These are phyloP conservation scores for Beauveria brongniartii DNA, from an alignment of 2,329 filamentous ascomycete genomes.

Conservation along the genomic window DNA sequence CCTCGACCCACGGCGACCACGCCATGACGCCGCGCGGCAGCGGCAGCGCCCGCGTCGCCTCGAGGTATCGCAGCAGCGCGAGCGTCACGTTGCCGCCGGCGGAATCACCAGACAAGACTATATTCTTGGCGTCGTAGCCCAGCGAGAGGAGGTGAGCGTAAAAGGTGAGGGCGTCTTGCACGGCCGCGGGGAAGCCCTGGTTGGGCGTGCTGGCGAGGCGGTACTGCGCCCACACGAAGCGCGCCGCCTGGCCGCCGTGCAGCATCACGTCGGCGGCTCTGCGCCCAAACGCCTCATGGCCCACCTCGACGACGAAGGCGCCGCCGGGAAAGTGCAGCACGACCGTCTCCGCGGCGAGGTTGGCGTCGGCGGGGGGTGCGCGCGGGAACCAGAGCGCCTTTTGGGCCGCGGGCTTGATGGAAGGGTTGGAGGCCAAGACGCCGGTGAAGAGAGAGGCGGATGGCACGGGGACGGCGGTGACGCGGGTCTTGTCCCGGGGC, in stretches of 20 bases:
- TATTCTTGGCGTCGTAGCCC: conserved; percentile 16
- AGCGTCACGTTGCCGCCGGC: conserved; percentile 23
- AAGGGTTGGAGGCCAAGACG: neutral
- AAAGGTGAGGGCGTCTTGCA: conserved; percentile 23
- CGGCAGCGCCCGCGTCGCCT: neutral
- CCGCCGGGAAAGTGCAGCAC: conserved; percentile 24
- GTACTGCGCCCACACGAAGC: conserved; percentile 23
- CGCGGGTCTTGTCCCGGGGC: neutral
- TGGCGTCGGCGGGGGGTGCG: neutral
- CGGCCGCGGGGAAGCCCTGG: conserved; percentile 21
- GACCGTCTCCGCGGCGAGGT: conserved; percentile 8
- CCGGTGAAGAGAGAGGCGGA: neutral
- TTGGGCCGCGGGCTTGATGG: neutral
- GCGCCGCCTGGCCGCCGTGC: conserved; percentile 13
- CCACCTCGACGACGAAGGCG: conserved; percentile 21
- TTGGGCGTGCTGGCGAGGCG: conserved; percentile 17
- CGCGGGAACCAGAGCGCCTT: conserved; percentile 8
- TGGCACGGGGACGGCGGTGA: neutral
- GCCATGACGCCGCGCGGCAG: conserved; percentile 5
- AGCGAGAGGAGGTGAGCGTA: conserved; percentile 19
- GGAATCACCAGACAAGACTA: conserved; percentile 25
- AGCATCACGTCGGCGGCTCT: conserved; percentile 18
- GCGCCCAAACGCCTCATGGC: conserved; percentile 19
- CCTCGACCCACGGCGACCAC: conserved; percentile 9
- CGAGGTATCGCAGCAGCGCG: conserved; percentile 22